Conservation (phyloP, 352 stramenopile genomes). For the Phytophthora vignae region DNA sequence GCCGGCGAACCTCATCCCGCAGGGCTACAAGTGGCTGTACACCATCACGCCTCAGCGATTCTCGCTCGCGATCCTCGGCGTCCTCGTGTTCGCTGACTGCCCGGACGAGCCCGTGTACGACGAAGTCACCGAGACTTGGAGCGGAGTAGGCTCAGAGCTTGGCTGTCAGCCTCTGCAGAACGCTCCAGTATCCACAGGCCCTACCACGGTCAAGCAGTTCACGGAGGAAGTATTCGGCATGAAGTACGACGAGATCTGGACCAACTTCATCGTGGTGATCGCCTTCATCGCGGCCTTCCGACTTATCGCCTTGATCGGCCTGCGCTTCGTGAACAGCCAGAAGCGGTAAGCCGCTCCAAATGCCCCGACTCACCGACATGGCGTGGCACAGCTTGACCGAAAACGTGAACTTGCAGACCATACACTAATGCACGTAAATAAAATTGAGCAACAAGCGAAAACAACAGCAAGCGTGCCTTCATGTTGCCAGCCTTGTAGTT, state of each 20-base stretch:
- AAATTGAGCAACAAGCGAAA: too few relatives aligned
- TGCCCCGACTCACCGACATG: too few relatives aligned
- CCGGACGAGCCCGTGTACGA: slow-evolving; percentile 43
- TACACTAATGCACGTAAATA: too few relatives aligned
- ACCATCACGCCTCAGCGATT: slow-evolving; percentile 44
- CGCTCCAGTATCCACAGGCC: slow-evolving; percentile 29
- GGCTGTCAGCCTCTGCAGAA: slow-evolving; percentile 48
- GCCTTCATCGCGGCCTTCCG: slow-evolving; percentile 53
- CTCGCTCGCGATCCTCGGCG: slow-evolving; percentile 35
- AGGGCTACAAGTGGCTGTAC: slow-evolving; percentile 52
- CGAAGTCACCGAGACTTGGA: slow-evolving; percentile 34
- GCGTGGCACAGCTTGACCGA: too few relatives aligned
- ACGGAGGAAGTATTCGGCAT: slow-evolving; percentile 55
- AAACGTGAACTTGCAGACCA: too few relatives aligned
- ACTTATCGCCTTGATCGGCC: slow-evolving; percentile 46
- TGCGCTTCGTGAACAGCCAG: slow-evolving; percentile 64
- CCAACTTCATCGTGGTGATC: slow-evolving; percentile 46
- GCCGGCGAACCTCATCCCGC: slow-evolving; percentile 40
- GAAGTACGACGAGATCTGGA: slow-evolving; percentile 57
- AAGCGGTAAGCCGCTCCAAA: slow-evolving; percentile 36
- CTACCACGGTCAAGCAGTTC: slow-evolving; percentile 53
- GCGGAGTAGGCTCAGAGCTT: slow-evolving; percentile 35
- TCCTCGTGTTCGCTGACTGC: slow-evolving; percentile 43
- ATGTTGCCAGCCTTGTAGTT: too few relatives aligned
- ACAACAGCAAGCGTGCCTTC: too few relatives aligned